Conservation (phyloP, 768 basidiomycete genomes). For the Boletellus ananiceps region DNA sequence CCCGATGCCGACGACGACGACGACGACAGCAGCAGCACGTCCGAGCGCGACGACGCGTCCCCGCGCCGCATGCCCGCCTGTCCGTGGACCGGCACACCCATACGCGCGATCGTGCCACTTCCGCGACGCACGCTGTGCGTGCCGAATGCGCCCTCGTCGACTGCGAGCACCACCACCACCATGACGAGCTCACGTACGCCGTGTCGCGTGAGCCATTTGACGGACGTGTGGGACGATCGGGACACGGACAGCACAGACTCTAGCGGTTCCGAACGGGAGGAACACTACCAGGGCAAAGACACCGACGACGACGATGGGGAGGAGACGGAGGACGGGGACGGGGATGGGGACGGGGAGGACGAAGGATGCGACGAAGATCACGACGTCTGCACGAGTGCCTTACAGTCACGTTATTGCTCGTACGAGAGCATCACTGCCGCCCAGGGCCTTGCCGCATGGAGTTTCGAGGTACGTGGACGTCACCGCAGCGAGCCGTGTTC, state of each 20-base stretch:
- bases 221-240: too few species aligned
- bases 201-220: too few species aligned
- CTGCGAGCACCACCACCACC: background rate
- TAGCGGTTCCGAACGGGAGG: too few species aligned
- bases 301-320: background rate
- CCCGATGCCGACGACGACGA: too few species aligned
- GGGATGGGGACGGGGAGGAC: background rate
- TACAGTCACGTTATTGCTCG: slow-evolving; percentile 4
- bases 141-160: background rate
- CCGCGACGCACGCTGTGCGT: slow-evolving; percentile 9
- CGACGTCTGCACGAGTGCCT: background rate
- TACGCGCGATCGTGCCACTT: slow-evolving; percentile 21
- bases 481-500: background rate
- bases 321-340: background rate
- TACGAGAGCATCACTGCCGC: slow-evolving; percentile 29
- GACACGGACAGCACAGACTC: too few species aligned
- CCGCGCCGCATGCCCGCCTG: background rate
- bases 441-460: slow-evolving; percentile 21
- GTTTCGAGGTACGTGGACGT: slow-evolving; percentile 25
- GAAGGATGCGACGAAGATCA: background rate
- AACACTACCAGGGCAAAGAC: too few species aligned
- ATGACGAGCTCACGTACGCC: too few species aligned
- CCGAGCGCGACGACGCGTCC: background rate
- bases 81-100: slow-evolving; percentile 19
- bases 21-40: background rate